phyloP scores from a whole-genome alignment of 2,329 filamentous ascomycete species.

The Teratosphaeria gauchensis region DNA sequence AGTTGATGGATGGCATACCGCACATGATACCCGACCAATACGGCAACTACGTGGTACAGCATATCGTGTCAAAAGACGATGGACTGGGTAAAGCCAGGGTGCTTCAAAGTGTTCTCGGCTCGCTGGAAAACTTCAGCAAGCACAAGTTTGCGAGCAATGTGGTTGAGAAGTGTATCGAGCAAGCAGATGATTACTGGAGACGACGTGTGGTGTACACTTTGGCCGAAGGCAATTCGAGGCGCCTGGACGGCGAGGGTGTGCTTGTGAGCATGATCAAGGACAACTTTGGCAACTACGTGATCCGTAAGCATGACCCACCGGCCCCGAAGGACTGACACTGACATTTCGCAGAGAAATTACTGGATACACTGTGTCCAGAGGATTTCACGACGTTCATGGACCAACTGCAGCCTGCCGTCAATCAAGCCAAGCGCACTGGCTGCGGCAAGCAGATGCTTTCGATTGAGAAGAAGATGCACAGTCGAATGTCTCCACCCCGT shows the following conservation, averaged over 20 bases:
- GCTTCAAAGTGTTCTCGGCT: slow-evolving; percentile 60
- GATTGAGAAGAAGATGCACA: slow-evolving; percentile 42
- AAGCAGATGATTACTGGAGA: slow-evolving; percentile 60
- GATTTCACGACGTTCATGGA: slow-evolving; percentile 36
- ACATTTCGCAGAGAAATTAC: slow-evolving; percentile 60
- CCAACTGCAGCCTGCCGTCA: slow-evolving; percentile 35
- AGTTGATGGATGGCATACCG: slow-evolving; percentile 64
- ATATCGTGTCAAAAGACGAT: slow-evolving; percentile 73
- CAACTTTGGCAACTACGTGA: slow-evolving; percentile 90
- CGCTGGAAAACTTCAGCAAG: slow-evolving; percentile 69
- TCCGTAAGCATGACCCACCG: slow-evolving; percentile 56
- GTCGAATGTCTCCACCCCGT: slow-evolving; percentile 15
- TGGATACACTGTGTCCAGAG: slow-evolving; percentile 38
- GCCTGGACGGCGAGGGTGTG: slow-evolving; percentile 49
- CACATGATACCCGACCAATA: slow-evolving; percentile 76
- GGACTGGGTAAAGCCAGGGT: slow-evolving; percentile 63
- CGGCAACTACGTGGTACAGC: slow-evolving; percentile 93
- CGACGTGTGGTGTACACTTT: slow-evolving; percentile 53
- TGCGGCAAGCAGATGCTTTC: slow-evolving; percentile 35
- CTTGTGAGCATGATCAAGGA: slow-evolving; percentile 75
- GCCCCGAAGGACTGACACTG: slow-evolving; percentile 6
- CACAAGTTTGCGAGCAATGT: slow-evolving; percentile 98
- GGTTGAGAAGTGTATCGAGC: slow-evolving; percentile 81
- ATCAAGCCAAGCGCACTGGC: slow-evolving; percentile 33
- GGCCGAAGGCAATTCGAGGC: slow-evolving; percentile 51